These are phyloP conservation scores for Trametes elegans DNA, from an alignment of 768 basidiomycete genomes.

Conservation along the genomic window DNA sequence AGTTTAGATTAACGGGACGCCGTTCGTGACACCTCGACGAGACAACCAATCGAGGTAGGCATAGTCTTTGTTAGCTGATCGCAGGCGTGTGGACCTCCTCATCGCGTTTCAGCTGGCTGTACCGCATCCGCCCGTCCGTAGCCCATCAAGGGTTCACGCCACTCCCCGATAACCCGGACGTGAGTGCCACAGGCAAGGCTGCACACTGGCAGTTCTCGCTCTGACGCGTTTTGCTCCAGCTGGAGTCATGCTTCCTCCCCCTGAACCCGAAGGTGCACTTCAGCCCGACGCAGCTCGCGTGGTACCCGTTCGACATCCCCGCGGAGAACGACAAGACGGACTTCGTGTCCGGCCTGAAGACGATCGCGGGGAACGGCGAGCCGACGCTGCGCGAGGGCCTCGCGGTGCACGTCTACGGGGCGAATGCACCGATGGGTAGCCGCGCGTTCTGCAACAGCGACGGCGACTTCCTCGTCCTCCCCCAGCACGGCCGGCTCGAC, in stretches of 20 bases:
- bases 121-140: constrained; percentile 67
- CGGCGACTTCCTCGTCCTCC: constrained; percentile 66
- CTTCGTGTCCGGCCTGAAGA: constrained; percentile 61
- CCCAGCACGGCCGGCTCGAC: constrained; percentile 62
- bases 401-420: constrained; percentile 61
- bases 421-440: constrained; percentile 58
- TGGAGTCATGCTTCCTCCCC: constrained; percentile 62
- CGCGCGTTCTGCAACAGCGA: constrained; percentile 62
- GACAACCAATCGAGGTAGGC: constrained; percentile 52
- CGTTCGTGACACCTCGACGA: constrained; percentile 56
- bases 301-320: constrained; percentile 61
- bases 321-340: constrained; percentile 40
- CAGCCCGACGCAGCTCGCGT: constrained; percentile 64
- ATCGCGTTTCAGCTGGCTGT: constrained; percentile 47
- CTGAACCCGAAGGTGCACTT: constrained; percentile 58
- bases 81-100: not conserved
- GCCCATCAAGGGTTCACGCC: constrained; percentile 60
- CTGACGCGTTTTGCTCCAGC: constrained; percentile 32
- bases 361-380: constrained; percentile 60
- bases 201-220: no score
- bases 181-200: constrained; percentile 32
- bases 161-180: constrained; percentile 57
- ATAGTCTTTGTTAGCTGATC: not conserved
- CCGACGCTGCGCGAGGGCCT: constrained; percentile 63
- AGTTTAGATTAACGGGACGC: constrained; percentile 57